Base-by-base conservation (phyloP, 1,284 basidiomycete species). In the Mycena sp. region DNA sequence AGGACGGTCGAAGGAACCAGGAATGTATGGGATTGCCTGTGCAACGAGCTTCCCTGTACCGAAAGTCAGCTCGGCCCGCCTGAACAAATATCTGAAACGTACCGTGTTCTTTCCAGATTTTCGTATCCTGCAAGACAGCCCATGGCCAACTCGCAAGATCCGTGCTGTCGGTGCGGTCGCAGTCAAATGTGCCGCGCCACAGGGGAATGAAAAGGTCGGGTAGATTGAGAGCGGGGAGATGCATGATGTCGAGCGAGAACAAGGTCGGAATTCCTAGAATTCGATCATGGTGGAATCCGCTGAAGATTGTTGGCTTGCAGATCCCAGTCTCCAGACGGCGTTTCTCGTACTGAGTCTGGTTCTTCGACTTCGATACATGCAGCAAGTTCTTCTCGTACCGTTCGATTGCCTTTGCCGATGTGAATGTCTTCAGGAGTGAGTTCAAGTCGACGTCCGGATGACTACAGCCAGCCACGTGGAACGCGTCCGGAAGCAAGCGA, bases 241-340 rank as follows among this genome's bases (percentile, higher is more conserved):
- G 81, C 80, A 82, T 82, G 9, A 78, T 58, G 59, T 83, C 78
- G 0, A 56, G 57, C 0, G 64, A 57, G 59, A 80, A 79, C 28
- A 69, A 69, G 1, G 29, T 21, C 0, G 80, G 78, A 1, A 80
- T 40, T 0, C 67, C 61, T 12, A 74, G 66, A 3, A 55, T 50
- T 21, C 40, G 58, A 0, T 28, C 45, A 0, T 30, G 19, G 21
- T 62, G 35, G 3, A 77, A 35, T 12, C 69, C 74, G 35, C 66
- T 63, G 23, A 76, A 63, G 26, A 77, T 66, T 25, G 61, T 71
- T 2, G 73, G 72, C 28, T 73, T 74, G 9, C 49, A 65, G n/a
- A 77, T 69, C 0, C 75, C 71, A 26, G 74, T 76, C 6, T 63
- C 52, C 9, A 64, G 56, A 1, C 68, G 66, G 12, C 48, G 44